Base-by-base conservation (phyloP, 164 flowering plant species). In the Vitis vinifera region DNA sequence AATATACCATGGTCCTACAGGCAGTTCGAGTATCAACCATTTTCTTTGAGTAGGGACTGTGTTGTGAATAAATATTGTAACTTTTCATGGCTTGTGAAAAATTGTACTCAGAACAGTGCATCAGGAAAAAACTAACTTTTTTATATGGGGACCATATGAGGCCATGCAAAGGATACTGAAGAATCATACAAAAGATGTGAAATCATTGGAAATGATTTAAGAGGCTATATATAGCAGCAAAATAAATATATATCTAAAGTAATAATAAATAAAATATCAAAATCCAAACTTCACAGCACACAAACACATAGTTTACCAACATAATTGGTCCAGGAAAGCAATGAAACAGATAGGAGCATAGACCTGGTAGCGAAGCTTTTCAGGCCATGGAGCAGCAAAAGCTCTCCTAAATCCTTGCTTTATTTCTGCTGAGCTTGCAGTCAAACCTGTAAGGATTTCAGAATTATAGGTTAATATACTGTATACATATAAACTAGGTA, bases 331-430 rank as follows among this genome's bases (percentile, higher is more conserved):
- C 62, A 59, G 29, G 44, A 59, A 23, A 49, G 16, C 37, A 11
- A 49, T 17, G 17, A 17, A 68, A 51, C 37, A 50, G 17, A 62
- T 37, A 19, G 15, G 30, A 29, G 29, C 58, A 47, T 27, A 14
- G 14, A 90, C 99, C 97, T 95, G 85, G 73, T 95, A 95, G 29
- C 98, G 96, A 68, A 95, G 94, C 77, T 89, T 91, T 76, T 89
- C 84, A 55, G 98, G 92, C 99, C 99, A 95, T 8, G 91, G 84
- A 68, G 91, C 87, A 64, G 96, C 73, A 84, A 95, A 95, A 37
- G 97, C 97, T 81, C 94, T 91, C 78, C 53, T 92, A 70, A 95
- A 95, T 67, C 99, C 98, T 80, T 88, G 86, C 80, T 91, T 95
- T 71, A 95, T 89, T 31, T 95, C 98, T 71, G 80, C 77, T 63